Conservation (phyloP, 768 basidiomycete genomes). For the Lanmaoa pseudosensibilis region DNA sequence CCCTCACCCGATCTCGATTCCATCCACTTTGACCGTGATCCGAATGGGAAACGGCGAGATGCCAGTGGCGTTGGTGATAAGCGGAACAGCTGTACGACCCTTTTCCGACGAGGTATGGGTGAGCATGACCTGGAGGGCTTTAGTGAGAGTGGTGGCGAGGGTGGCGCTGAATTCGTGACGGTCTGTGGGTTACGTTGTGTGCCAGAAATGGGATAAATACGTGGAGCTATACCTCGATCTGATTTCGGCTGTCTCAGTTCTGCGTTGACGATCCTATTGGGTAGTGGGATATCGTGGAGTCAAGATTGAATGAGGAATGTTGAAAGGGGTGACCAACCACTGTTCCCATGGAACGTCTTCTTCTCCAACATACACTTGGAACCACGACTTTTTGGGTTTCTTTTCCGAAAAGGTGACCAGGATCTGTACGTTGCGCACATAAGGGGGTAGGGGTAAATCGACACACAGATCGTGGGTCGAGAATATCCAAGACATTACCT, state of each 20-base stretch:
- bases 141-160: constrained; percentile 62
- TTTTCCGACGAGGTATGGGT: constrained; percentile 76
- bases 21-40: constrained; percentile 67
- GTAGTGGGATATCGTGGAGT: neutral
- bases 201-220: neutral
- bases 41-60: constrained; percentile 83
- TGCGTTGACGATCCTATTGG: constrained; percentile 70
- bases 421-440: constrained; percentile 39
- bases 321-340: constrained; percentile 49
- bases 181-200: constrained; percentile 28
- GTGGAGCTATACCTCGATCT: constrained; percentile 49
- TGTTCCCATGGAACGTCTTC: constrained; percentile 89
- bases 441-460: constrained; percentile 21
- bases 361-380: constrained; percentile 66
- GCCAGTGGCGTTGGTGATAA: constrained; percentile 71
- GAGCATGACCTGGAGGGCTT: constrained; percentile 69
- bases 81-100: constrained; percentile 72
- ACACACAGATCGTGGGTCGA: neutral
- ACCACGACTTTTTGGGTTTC: constrained; percentile 77
- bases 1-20: constrained; percentile 52
- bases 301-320: neutral
- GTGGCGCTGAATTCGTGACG: constrained; percentile 53
- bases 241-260: constrained; percentile 72
- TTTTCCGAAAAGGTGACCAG: constrained; percentile 76
- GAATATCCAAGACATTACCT: constrained; percentile 40